Percentiles rank a stretch among this genome's conserved stretches.
Conservation (phyloP, 2,329 filamentous ascomycete species). For the Exophiala mesophila region DNA sequence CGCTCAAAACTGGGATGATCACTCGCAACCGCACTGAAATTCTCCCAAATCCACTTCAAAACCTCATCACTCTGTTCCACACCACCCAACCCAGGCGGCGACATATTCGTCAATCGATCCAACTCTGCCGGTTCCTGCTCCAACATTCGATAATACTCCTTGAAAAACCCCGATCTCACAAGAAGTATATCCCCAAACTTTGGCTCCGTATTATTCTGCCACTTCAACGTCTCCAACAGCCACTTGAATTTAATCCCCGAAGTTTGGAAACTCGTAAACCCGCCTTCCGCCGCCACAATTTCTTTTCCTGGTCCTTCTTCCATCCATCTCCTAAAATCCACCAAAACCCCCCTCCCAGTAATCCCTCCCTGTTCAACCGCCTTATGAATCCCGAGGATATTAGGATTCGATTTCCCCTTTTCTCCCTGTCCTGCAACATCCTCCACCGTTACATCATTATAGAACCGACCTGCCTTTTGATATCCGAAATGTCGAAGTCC, state of each 20-base stretch:
- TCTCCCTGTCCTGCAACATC: slow-evolving; percentile 24
- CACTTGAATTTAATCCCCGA: slow-evolving; percentile 30
- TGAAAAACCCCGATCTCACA: slow-evolving; percentile 29
- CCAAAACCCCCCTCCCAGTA: slow-evolving; percentile 45
- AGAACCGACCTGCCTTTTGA: slow-evolving; percentile 23
- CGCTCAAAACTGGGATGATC: slow-evolving; percentile 33
- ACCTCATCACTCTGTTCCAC: slow-evolving; percentile 33
- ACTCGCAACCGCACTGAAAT: slow-evolving; percentile 33
- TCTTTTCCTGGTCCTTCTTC: slow-evolving; percentile 30
- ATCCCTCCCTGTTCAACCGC: slow-evolving; percentile 37
- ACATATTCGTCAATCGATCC: slow-evolving; percentile 15
- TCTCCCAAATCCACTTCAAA: slow-evolving; percentile 34
- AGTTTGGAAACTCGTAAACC: slow-evolving; percentile 34
- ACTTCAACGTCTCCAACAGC: slow-evolving; percentile 22
- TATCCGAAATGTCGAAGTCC: slow-evolving; percentile 28
- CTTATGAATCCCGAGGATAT: slow-evolving; percentile 29
- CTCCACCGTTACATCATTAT: slow-evolving; percentile 27
- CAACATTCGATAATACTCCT: slow-evolving; percentile 22
- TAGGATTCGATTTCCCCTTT: slow-evolving; percentile 15
- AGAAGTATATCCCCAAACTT: slow-evolving; percentile 29
- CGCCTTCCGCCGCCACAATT: slow-evolving; percentile 1
- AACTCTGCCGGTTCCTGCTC: slow-evolving; percentile 20
- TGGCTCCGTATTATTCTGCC: slow-evolving; percentile 24
- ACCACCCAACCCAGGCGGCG: slow-evolving; percentile 25
- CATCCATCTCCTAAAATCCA: slow-evolving; percentile 43